Percentiles rank a stretch among this genome's conserved stretches.
These are phyloP conservation scores for Chalciporus pseudorubinellus DNA, from an alignment of 768 basidiomycete species.

Conservation along the genomic window DNA sequence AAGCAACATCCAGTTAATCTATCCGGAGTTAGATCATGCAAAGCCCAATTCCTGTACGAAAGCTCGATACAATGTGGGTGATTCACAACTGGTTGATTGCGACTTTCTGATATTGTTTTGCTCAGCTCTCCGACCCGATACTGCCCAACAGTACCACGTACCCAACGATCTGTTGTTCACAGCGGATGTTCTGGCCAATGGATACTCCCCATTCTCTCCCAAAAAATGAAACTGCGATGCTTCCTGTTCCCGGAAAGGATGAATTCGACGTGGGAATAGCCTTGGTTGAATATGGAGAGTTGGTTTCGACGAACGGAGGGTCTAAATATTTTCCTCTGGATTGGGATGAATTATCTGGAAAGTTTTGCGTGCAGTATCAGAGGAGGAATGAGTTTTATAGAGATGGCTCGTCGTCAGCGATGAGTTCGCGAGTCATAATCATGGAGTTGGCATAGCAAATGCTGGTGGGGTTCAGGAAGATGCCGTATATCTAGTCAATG, in stretches of 20 bases:
- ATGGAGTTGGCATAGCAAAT: constrained; percentile 5
- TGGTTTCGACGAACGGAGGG: background rate
- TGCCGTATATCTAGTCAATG: no score
- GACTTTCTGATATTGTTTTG: background rate
- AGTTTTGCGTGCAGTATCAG: constrained; percentile 5
- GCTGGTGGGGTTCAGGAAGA: no score
- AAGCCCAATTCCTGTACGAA: background rate
- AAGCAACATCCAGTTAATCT: constrained; percentile 4
- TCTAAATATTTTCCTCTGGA: background rate
- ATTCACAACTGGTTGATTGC: no score
- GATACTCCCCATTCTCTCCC: background rate
- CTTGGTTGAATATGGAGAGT: constrained; percentile 2
- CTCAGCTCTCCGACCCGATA: background rate
- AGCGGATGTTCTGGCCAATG: constrained; percentile 8
- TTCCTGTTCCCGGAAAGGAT: background rate
- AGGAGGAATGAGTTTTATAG: background rate
- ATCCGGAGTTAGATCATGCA: constrained; percentile 3
- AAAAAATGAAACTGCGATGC: background rate
- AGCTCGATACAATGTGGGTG: background rate
- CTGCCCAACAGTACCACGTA: background rate
- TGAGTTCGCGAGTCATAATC: background rate
- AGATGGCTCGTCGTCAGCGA: background rate
- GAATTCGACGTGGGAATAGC: background rate
- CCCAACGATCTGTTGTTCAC: constrained; percentile 4
- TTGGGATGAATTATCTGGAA: constrained; percentile 13